phyloP scores from a whole-genome alignment of 2,329 filamentous ascomycete genomes.

The Talaromyces pinophilus region DNA sequence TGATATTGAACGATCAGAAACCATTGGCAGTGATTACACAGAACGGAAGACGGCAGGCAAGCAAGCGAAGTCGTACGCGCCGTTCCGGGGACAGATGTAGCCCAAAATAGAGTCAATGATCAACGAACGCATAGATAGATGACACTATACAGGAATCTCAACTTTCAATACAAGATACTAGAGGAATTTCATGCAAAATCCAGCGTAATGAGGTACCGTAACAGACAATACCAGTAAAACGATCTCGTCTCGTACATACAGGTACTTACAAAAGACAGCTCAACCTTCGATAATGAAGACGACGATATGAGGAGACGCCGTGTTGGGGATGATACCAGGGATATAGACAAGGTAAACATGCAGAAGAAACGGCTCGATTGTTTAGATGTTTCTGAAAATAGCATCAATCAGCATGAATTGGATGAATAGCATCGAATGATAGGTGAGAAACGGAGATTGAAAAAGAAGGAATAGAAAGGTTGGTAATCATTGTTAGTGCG shows the following conservation, averaged over 20 bases:
- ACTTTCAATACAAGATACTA: background rate
- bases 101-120: conserved; percentile 10
- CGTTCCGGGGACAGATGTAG: background rate
- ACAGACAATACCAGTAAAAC: conserved; percentile 19
- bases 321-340: background rate
- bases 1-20: too few relatives aligned
- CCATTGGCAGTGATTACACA: background rate
- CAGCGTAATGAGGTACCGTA: conserved; percentile 13
- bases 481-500: too few relatives aligned
- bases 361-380: background rate
- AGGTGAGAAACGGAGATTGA: background rate
- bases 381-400: conserved; percentile 20
- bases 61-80: background rate
- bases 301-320: background rate
- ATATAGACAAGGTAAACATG: background rate
- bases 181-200: background rate
- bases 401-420: conserved; percentile 1
- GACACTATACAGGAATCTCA: background rate
- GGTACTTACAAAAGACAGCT: conserved; percentile 11
- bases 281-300: background rate
- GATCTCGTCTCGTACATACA: conserved; percentile 14
- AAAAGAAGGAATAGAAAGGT: background rate
- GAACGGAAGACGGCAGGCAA: background rate
- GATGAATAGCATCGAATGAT: background rate
- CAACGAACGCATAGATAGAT: background rate